Percentiles rank a stretch among this genome's conserved stretches.
These are phyloP conservation scores for Calonectria leucothoes DNA, from an alignment of 2,329 filamentous ascomycete genomes.

Conservation along the genomic window DNA sequence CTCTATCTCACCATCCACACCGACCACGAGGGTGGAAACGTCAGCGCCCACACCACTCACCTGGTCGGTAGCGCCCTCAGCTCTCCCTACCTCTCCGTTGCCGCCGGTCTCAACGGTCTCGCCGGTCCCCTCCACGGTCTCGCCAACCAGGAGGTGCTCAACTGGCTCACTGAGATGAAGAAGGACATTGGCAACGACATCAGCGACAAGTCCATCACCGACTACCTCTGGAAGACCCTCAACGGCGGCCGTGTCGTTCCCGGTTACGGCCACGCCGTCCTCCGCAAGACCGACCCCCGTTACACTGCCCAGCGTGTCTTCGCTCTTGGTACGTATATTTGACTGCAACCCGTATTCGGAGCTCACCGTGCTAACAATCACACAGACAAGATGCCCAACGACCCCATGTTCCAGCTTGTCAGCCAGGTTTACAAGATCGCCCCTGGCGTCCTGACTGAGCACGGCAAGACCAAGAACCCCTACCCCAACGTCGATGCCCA, in stretches of 20 bases:
- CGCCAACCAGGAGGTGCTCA: constrained; percentile 99
- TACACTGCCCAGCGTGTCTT: constrained; percentile 99
- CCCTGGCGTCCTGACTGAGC: constrained; percentile 96
- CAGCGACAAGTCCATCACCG: constrained; percentile 94
- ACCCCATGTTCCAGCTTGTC: constrained; percentile 99
- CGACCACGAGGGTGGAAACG: constrained; percentile 99
- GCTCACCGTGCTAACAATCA: constrained; percentile 42
- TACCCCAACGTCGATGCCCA: constrained; percentile 99
- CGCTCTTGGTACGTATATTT: constrained; percentile 68
- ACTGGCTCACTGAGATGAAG: constrained; percentile 99
- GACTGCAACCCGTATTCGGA: background rate
- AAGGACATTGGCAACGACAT: constrained; percentile 91
- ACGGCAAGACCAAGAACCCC: constrained; percentile 99
- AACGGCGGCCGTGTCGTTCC: constrained; percentile 96
- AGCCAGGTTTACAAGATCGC: constrained; percentile 99
- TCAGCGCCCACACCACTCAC: constrained; percentile 98
- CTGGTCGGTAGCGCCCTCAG: constrained; percentile 95
- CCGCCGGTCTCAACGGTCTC: constrained; percentile 97
- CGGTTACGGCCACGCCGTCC: constrained; percentile 97
- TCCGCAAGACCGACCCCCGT: constrained; percentile 99
- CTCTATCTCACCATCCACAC: constrained; percentile 99
- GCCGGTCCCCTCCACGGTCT: constrained; percentile 98
- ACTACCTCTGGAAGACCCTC: constrained; percentile 98
- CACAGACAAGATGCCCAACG: constrained; percentile 85
- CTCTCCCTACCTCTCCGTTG: constrained; percentile 96